These are phyloP conservation scores for Sordariomycetes sp. DNA, from an alignment of 2,329 filamentous ascomycete genomes.

Conservation along the genomic window DNA sequence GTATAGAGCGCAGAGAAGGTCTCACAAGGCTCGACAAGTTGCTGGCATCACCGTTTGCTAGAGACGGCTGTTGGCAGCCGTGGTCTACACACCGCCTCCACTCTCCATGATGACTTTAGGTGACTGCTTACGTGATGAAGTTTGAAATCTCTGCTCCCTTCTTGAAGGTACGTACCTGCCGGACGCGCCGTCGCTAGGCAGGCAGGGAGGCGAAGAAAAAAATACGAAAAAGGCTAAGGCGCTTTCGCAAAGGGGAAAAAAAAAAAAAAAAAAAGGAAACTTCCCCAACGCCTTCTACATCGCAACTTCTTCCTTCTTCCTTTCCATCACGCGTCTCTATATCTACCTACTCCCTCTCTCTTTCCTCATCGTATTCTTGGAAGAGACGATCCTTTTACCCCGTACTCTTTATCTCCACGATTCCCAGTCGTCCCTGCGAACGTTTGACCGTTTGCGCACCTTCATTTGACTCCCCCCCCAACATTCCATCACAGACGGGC, in stretches of 20 bases:
- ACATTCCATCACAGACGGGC: not conserved
- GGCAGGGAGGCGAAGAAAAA: not conserved
- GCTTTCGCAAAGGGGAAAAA: conserved; percentile 5
- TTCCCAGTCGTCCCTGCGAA: not conserved
- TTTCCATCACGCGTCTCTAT: not conserved
- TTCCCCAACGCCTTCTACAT: not conserved
- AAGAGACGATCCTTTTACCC: not conserved
- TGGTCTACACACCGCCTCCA: not conserved
- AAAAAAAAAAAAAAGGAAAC: conserved; percentile 11
- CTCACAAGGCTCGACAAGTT: not conserved
- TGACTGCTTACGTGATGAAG: too few relatives aligned
- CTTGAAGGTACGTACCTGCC: not conserved
- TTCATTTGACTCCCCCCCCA: not conserved
- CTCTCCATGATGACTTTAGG: too few relatives aligned
- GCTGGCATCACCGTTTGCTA: not conserved
- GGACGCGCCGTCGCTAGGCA: not conserved
- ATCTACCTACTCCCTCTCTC: not conserved
- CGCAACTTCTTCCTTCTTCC: not conserved
- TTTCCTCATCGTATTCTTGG: not conserved
- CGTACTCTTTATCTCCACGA: not conserved
- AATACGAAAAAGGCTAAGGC: not conserved
- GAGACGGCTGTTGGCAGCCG: not conserved
- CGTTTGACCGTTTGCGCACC: not conserved
- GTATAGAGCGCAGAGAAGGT: not conserved
- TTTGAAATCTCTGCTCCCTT: not conserved